phyloP scores from a whole-genome alignment of 2,329 filamentous ascomycete species.

The Zasmidium citrigriseum region DNA sequence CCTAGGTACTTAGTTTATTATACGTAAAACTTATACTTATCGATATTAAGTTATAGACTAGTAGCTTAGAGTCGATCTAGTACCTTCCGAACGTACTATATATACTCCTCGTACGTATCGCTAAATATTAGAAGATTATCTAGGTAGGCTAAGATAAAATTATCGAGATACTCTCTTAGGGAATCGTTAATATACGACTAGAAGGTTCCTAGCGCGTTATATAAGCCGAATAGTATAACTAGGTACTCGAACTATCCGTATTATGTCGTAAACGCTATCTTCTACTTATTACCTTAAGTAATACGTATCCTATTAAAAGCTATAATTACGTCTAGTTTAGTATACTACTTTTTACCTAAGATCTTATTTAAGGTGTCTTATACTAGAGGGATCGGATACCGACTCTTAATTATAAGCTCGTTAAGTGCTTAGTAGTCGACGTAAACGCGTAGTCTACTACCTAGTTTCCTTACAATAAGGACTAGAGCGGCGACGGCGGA shows the following conservation, averaged over 20 bases:
- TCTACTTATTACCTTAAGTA: slow-evolving; percentile 7
- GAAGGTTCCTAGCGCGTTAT: slow-evolving; percentile 1
- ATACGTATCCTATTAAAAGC: slow-evolving; percentile 16
- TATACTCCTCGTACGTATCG: slow-evolving; percentile 2
- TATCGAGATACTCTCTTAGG: slow-evolving; percentile 5
- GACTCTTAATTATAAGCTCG: slow-evolving; percentile 28
- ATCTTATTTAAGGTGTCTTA: slow-evolving; percentile 27
- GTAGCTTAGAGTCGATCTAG: slow-evolving; percentile 11
- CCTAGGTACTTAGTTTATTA: slow-evolving; percentile 19
- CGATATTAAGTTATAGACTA: slow-evolving; percentile 17
- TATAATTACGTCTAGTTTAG: slow-evolving; percentile 22
- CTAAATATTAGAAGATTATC: slow-evolving; percentile 1
- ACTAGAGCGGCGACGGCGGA: not conserved
- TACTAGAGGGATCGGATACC: slow-evolving; percentile 31
- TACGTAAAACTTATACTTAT: slow-evolving; percentile 23
- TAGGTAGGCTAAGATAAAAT: slow-evolving; percentile 5
- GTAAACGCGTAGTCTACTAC: slow-evolving; percentile 24
- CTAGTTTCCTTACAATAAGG: slow-evolving; percentile 8
- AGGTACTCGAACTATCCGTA: slow-evolving; percentile 14
- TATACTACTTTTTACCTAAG: slow-evolving; percentile 18
- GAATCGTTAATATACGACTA: slow-evolving; percentile 9
- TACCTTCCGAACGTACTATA: slow-evolving; percentile 22
- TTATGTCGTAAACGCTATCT: slow-evolving; percentile 11
- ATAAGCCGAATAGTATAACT: slow-evolving; percentile 10
- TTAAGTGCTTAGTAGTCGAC: slow-evolving; percentile 34